A percentile compares a stretch with the other conserved stretches of the same genome.
These are phyloP conservation scores for Metschnikowia lochheadii DNA, from an alignment of 805 yeast genomes.

Conservation along the genomic window DNA sequence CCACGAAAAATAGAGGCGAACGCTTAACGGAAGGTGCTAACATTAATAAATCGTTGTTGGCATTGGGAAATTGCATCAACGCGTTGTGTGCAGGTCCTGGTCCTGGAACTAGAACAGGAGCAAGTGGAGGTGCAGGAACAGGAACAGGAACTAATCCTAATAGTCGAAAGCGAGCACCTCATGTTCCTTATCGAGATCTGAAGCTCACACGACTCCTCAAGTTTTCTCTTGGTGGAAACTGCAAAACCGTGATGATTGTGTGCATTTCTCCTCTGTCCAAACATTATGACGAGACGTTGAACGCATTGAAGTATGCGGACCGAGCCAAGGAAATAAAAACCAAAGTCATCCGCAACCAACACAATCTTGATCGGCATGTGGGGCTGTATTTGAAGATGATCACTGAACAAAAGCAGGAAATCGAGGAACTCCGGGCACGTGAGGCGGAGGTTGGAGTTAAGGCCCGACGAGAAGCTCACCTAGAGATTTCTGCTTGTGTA, in stretches of 20 bases:
- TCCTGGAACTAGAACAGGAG: not conserved
- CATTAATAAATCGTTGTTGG: slow-evolving; percentile 81
- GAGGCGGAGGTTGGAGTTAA: slow-evolving; percentile 44
- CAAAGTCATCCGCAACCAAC: slow-evolving; percentile 67
- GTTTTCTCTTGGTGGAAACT: slow-evolving; percentile 89
- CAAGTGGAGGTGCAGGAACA: too few relatives aligned
- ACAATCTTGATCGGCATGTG: slow-evolving; percentile 74
- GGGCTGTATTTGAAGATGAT: slow-evolving; percentile 82
- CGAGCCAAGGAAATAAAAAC: slow-evolving; percentile 90
- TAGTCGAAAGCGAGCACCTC: slow-evolving; percentile 57
- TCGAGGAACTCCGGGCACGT: slow-evolving; percentile 59
- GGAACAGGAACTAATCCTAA: slow-evolving; percentile 27
- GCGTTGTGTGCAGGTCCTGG: slow-evolving; percentile 54
- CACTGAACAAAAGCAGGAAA: slow-evolving; percentile 72
- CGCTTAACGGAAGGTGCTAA: slow-evolving; percentile 89
- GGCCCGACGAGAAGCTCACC: slow-evolving; percentile 26
- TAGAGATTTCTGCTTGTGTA: slow-evolving; percentile 36
- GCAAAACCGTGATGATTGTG: slow-evolving; percentile 94
- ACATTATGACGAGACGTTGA: slow-evolving; percentile 90
- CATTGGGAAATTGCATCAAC: slow-evolving; percentile 90
- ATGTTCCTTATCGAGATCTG: slow-evolving; percentile 88
- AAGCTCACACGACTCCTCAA: slow-evolving; percentile 82
- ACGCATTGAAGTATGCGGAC: slow-evolving; percentile 86
- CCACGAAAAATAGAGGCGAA: slow-evolving; percentile 79
- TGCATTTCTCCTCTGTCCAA: slow-evolving; percentile 83